Base-by-base conservation (phyloP, 2,329 filamentous ascomycete genomes). In the Pyrenophora seminiperda region DNA sequence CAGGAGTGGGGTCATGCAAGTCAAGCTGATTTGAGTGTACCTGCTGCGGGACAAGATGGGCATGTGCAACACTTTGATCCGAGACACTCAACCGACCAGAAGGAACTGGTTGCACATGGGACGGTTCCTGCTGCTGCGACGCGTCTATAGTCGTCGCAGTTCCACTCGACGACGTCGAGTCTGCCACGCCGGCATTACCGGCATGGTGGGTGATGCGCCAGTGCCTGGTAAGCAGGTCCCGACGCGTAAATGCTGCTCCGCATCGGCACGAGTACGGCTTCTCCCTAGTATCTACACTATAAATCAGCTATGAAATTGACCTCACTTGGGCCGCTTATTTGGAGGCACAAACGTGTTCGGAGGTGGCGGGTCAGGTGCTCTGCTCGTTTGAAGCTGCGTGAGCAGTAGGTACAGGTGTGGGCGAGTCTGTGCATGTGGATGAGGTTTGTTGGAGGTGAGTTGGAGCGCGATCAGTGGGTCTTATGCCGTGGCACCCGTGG, bases 361-460 rank as follows among this genome's bases (percentile, higher is more conserved):
- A 65, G 54, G 53, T 69, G 65, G 38, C 64, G 64, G 19, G 58
- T 65, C 46, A 68, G 45, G 41, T 68, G 66, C 42, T 69, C 65
- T 41, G 64, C 61, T 38, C 65, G 65, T 38, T 68, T 68, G 61
- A 68, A 68, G 40, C 47, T 54, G 15, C 63, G 52, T 24, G 60
- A 61, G 53, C 65, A 68, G 47, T 65, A 54, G 48, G 41, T 59
- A 50, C 64, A 67, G 14, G 59, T 63, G 46, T 67, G 64, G 39
- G 50, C 50, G 32, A 58, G 58, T 57, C 47, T 56, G 49, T 64
- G 60, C 63, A 67, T 67, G 33, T 56, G 53, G 50, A 27, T 36
- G 27, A 44, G 44, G 55, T 50, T 41, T 49, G 47, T 54, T 59
- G 58, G 61, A 62, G 59, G 36, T 50, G 18, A 41, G 37, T 55